Conservation (phyloP, 164 flowering plant species). For the Vitis riparia region DNA sequence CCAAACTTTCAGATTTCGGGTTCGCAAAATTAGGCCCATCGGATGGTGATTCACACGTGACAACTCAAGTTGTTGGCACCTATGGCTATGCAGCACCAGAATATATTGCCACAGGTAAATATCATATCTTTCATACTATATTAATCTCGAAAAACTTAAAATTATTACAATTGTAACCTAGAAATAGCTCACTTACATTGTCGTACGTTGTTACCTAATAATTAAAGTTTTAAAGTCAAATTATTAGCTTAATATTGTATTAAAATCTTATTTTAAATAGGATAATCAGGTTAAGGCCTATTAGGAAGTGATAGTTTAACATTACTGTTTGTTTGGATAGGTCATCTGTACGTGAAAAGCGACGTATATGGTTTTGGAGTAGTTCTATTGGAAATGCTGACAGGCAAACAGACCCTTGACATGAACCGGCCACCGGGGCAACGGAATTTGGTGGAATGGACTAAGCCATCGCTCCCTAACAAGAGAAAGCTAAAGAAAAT, state of each 20-base stretch:
- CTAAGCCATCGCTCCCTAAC: constrained; percentile 40
- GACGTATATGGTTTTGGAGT: constrained; percentile 82
- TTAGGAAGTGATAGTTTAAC: not conserved
- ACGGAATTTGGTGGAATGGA: constrained; percentile 55
- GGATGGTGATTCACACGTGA: constrained; percentile 47
- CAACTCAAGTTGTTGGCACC: constrained; percentile 53
- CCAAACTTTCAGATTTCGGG: constrained; percentile 72
- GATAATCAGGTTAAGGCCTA: too few relatives aligned
- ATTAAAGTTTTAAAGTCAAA: too few relatives aligned
- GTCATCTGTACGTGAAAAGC: constrained; percentile 62
- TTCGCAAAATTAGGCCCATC: constrained; percentile 57
- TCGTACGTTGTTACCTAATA: too few relatives aligned
- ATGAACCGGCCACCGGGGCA: constrained; percentile 39
- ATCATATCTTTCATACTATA: not conserved
- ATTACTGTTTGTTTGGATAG: constrained; percentile 21
- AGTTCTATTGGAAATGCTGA: constrained; percentile 61
- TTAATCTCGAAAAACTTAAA: too few relatives aligned
- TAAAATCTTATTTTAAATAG: too few relatives aligned
- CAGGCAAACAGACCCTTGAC: constrained; percentile 59
- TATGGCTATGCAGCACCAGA: constrained; percentile 69
- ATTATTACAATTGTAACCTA: too few relatives aligned
- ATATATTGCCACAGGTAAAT: constrained; percentile 52
- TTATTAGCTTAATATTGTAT: too few relatives aligned
- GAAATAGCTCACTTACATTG: too few relatives aligned
- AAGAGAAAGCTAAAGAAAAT: constrained; percentile 47